phyloP scores from a whole-genome alignment of 441 rosid species.

The Viola pubescens region DNA sequence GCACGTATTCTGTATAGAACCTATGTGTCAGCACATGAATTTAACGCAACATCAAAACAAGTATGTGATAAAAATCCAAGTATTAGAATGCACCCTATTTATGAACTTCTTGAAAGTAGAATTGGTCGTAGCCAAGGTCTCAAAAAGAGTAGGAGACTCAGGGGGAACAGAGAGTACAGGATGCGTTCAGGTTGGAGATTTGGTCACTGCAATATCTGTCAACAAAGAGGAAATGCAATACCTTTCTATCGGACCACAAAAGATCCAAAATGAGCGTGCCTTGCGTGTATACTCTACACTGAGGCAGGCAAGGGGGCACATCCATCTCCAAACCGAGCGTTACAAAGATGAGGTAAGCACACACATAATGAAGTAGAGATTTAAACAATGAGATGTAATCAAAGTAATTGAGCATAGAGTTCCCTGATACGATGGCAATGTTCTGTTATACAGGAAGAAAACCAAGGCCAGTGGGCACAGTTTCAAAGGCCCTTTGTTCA shows the following conservation, averaged over 20 bases:
- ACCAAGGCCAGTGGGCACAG: slow-evolving; percentile 24
- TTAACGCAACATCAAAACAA: no score
- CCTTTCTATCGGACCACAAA: slow-evolving; percentile 22
- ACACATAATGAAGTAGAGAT: neutral
- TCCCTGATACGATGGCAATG: neutral
- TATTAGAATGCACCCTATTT: neutral
- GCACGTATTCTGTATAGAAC: no score
- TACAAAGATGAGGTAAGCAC: slow-evolving; percentile 13
- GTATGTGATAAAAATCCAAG: neutral
- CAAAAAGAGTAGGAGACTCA: slow-evolving; percentile 20
- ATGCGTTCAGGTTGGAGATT: slow-evolving; percentile 24
- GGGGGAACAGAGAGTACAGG: slow-evolving; percentile 23
- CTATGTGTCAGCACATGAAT: no score
- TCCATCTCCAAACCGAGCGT: slow-evolving; percentile 18
- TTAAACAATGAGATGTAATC: neutral
- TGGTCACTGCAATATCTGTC: slow-evolving; percentile 23
- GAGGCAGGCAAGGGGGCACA: slow-evolving; percentile 16
- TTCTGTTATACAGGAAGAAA: slow-evolving; percentile 14
- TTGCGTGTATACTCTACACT: slow-evolving; percentile 14
- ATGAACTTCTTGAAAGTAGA: slow-evolving; percentile 14
- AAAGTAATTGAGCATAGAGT: neutral
- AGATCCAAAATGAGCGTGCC: slow-evolving; percentile 19
- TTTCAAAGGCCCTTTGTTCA: slow-evolving; percentile 27
- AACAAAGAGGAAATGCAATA: slow-evolving; percentile 23
- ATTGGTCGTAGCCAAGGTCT: slow-evolving; percentile 21